Percentiles rank a stretch among this genome's conserved stretches.
phyloP scores from a whole-genome alignment of 805 yeast species.

The Komagataella ulmi region DNA sequence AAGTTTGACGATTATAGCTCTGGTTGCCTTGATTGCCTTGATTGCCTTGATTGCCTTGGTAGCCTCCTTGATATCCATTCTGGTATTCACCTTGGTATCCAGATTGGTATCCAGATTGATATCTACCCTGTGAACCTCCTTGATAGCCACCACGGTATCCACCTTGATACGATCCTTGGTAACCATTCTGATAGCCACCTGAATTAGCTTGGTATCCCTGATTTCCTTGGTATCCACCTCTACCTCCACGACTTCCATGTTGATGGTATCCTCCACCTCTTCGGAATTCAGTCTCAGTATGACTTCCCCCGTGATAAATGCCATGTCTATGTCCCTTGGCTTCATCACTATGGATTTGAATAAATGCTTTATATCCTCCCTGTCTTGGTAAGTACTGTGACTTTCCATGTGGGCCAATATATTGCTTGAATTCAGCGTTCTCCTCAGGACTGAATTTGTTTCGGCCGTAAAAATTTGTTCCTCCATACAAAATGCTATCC shows the following conservation, averaged over 20 bases:
- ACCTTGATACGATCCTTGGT: conserved; percentile 8
- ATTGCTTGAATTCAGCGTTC: conserved; percentile 19
- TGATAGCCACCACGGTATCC: conserved; percentile 6
- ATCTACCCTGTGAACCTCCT: conserved; percentile 4
- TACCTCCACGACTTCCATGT: conserved; percentile 4
- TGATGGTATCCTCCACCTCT: conserved; percentile 7
- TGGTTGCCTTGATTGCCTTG: not conserved
- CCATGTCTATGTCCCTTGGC: conserved; percentile 3
- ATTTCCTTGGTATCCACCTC: conserved; percentile 9
- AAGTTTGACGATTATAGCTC: not conserved
- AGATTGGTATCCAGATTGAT: conserved; percentile 6
- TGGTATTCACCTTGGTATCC: conserved; percentile 1
- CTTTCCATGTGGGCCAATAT: conserved; percentile 36
- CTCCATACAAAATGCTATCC: conserved; percentile 41
- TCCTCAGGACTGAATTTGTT: conserved; percentile 7
- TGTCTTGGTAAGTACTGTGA: conserved; percentile 30
- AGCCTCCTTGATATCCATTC: not conserved
- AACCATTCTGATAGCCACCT: conserved; percentile 9
- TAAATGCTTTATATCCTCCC: conserved; percentile 37
- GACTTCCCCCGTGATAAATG: conserved; percentile 1
- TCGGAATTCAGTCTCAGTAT: conserved; percentile 8
- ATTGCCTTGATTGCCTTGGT: not conserved
- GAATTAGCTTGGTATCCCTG: conserved; percentile 7
- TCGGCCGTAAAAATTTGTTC: conserved; percentile 14
- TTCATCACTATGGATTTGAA: conserved; percentile 19